phyloP scores from a whole-genome alignment of 192 early-diverging fungal genomes.

The Coemansia sp. region DNA sequence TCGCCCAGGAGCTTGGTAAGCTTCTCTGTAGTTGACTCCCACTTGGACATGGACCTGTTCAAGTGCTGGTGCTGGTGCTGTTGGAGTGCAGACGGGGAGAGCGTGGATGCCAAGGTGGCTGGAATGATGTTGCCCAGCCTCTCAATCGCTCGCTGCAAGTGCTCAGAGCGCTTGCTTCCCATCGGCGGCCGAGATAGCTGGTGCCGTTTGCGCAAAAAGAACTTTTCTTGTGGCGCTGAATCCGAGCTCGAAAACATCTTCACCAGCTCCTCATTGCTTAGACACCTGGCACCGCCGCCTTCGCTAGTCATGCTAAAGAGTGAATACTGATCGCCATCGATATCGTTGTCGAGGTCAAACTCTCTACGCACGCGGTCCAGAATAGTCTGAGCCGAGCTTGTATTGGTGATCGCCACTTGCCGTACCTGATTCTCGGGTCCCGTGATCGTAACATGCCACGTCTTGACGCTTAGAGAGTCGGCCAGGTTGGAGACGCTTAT shows the following conservation, averaged over 20 bases:
- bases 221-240: conserved; percentile 67
- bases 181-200: conserved; percentile 55
- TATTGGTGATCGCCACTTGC: conserved; percentile 75
- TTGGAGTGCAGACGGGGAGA: conserved; percentile 13
- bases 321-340: conserved; percentile 66
- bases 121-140: conserved; percentile 48
- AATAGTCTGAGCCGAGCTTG: conserved; percentile 69
- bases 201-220: conserved; percentile 74
- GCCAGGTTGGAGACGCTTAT: conserved; percentile 52
- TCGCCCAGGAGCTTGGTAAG: conserved; percentile 89
- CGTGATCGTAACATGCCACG: conserved; percentile 73
- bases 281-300: conserved; percentile 68
- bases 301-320: conserved; percentile 74
- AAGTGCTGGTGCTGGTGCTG: conserved; percentile 18
- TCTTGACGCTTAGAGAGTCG: conserved; percentile 50
- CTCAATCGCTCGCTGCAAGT: conserved; percentile 49
- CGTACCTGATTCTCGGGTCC: conserved; percentile 81
- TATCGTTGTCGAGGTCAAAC: conserved; percentile 77
- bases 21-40: conserved; percentile 57
- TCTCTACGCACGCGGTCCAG: conserved; percentile 75
- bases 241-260: conserved; percentile 73
- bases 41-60: conserved; percentile 28
- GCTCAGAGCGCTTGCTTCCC: conserved; percentile 44
- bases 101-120: neutral
- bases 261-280: conserved; percentile 78